Evolutionary conservation across 2,329 filamentous ascomycete genomes (phyloP).

Genomic region (Diplodia scrobiculata): DNA sequence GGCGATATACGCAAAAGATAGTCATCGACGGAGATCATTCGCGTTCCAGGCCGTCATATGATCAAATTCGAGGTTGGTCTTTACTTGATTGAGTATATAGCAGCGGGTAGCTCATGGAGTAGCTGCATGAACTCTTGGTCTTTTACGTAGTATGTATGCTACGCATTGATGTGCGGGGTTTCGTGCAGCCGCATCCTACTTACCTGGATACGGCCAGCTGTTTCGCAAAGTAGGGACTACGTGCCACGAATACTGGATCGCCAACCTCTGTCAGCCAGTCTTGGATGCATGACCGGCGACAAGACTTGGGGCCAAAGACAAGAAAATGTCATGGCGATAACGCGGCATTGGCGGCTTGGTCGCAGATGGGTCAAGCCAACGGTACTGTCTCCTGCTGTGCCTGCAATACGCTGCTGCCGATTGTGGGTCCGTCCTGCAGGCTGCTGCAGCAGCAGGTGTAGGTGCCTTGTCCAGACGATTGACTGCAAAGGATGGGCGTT

Average conservation of each 20-base stretch:
- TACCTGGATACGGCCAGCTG: background rate
- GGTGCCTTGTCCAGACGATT: background rate
- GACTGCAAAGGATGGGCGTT: background rate
- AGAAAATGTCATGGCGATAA: constrained; percentile 2
- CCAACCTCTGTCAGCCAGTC: background rate
- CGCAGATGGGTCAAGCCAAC: background rate
- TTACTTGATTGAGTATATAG: background rate
- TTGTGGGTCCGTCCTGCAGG: constrained; percentile 11
- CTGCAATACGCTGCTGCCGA: constrained; percentile 8
- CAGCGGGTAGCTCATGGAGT: background rate
- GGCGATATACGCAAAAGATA: background rate
- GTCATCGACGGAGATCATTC: background rate
- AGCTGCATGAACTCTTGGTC: constrained; percentile 20
- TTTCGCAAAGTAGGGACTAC: background rate
- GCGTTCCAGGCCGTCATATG: background rate
- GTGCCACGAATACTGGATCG: background rate
- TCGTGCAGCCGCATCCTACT: constrained; percentile 10
- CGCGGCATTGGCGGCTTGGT: constrained; percentile 17
- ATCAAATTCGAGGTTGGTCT: background rate
- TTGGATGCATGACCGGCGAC: background rate
- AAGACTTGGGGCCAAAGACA: background rate
- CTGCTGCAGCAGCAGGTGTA: background rate
- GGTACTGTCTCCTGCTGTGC: constrained; percentile 21
- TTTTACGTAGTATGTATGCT: background rate
- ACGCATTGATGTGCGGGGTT: constrained; percentile 6